phyloP scores from a whole-genome alignment of 2,329 filamentous ascomycete species.

The Pyrenochaeta sp. region DNA sequence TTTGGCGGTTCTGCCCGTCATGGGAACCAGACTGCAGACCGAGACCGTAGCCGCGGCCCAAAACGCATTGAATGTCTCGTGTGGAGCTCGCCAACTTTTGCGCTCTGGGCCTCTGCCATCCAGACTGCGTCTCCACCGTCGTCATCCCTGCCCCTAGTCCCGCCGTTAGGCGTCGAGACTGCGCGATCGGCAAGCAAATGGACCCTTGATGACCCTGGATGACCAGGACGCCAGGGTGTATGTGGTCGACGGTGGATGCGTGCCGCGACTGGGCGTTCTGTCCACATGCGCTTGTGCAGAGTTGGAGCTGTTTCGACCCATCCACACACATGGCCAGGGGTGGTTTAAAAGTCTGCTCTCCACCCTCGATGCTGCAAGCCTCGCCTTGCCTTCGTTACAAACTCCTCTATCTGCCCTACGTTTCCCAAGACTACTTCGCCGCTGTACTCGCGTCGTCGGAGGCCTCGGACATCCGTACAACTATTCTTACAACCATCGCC shows the following conservation, averaged over 20 bases:
- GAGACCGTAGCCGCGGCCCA: slow-evolving; percentile 13
- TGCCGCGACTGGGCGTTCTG: slow-evolving; percentile 18
- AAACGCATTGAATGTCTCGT: no score
- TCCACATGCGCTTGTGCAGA: slow-evolving; percentile 28
- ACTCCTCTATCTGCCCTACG: background rate
- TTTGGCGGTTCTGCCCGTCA: slow-evolving; percentile 16
- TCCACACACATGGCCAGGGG: slow-evolving; percentile 4
- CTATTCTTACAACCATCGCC: slow-evolving; percentile 12
- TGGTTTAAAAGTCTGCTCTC: slow-evolving; percentile 22
- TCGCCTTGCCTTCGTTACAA: slow-evolving; percentile 2
- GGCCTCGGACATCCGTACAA: background rate
- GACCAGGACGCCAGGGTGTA: no score
- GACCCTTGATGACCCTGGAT: slow-evolving; percentile 21
- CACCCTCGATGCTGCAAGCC: slow-evolving; percentile 15
- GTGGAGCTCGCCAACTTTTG: slow-evolving; percentile 11
- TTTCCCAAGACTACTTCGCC: no score
- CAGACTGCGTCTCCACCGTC: slow-evolving; percentile 21
- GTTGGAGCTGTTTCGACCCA: no score
- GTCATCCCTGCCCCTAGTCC: slow-evolving; percentile 32
- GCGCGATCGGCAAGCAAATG: slow-evolving; percentile 27
- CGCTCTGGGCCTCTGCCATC: slow-evolving; percentile 17
- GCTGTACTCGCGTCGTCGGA: no score
- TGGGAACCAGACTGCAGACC: slow-evolving; percentile 10
- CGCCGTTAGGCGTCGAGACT: slow-evolving; percentile 33
- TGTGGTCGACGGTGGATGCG: slow-evolving; percentile 8